Conservation (phyloP, 805 yeast genomes). For the Candida methanosorbosa region DNA sequence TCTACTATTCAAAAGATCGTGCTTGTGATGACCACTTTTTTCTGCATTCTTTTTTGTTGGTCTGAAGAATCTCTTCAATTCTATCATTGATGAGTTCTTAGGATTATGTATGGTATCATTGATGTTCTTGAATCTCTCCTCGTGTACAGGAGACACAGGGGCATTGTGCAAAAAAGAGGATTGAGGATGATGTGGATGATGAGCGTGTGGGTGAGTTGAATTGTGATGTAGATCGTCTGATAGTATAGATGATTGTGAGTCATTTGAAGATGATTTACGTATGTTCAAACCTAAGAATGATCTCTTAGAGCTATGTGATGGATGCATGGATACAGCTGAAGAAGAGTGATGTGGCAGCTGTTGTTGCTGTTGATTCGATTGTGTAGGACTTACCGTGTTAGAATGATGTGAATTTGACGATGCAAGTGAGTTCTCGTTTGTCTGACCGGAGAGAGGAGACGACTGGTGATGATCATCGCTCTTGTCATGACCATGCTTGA, state of each 20-base stretch:
- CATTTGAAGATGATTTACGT: conserved; percentile 21
- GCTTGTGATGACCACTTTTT: conserved; percentile 1
- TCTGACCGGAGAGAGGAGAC: conserved; percentile 6
- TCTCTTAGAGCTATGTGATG: conserved; percentile 15
- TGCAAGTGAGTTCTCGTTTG: not conserved
- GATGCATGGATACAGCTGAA: conserved; percentile 11
- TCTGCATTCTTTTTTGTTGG: conserved; percentile 30
- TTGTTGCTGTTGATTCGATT: no score
- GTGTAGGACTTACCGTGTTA: not conserved
- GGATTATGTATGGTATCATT: not conserved
- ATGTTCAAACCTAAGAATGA: conserved; percentile 21
- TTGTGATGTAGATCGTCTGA: conserved; percentile 17
- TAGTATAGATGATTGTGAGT: conserved; percentile 16
- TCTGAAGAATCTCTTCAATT: conserved; percentile 63
- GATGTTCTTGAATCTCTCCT: not conserved
- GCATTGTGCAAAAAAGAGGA: not conserved
- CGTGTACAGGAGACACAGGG: not conserved
- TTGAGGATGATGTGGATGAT: conserved; percentile 2
- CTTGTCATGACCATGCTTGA: conserved; percentile 1
- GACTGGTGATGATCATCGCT: conserved; percentile 2
- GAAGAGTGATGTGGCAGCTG: not conserved
- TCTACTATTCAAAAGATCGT: not conserved
- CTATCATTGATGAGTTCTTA: conserved; percentile 47
- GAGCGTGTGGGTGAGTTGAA: not conserved
- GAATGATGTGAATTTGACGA: not conserved